Base-by-base conservation (phyloP, 2,329 filamentous ascomycete species). In the Colletotrichum trifolii region DNA sequence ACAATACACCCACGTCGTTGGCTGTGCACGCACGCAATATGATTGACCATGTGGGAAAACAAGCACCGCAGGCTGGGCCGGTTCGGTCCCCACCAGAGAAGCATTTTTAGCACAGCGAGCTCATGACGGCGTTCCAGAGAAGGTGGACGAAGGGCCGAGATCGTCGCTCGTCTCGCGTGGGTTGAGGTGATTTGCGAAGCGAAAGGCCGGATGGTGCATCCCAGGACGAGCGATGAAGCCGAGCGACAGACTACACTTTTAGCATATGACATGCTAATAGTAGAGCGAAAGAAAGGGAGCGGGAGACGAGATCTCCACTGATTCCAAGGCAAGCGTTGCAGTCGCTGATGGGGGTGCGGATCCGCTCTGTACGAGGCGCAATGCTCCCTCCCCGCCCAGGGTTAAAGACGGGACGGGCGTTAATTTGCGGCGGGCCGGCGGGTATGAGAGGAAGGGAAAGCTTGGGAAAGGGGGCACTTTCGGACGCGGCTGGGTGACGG, bases 291-390 rank as follows among this genome's bases (percentile, higher is more conserved):
- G 25, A 25, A 25, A 25, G 25, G 25, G 25, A 25, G 25, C 25
- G 25, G 25, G 25, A 25, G 4, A 25, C 3, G 25, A 25, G 25
- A 25, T 25, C 25, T 25, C 25, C 25, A 25, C 39, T 17, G 15
- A 42, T 59, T 58, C 49, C 60, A 64, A 64, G 60, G 55, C 48
- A 60, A 53, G 40, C 47, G 60, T 63, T 59, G 40, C 40, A 63
- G 46, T 63, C 36, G 54, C 47, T 15, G 34, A 61, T 46, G 49
- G 57, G 47, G 50, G 46, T 17, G 34, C 43, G 25, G 62, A 57
- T 53, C 62, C 62, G 62, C 62, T 62, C 48, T 58, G 62, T 65
- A 65, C 58, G 62, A 65, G 58, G 47, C 58, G 49, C 61, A 60
- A 60, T 55, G 46, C 49, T 25, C 25, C 50, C 35, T n/a, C 12